A percentile compares a stretch with the other conserved stretches of the same genome.
phyloP scores from a whole-genome alignment of 257 asterid genomes.

The Solanum rostratum region DNA sequence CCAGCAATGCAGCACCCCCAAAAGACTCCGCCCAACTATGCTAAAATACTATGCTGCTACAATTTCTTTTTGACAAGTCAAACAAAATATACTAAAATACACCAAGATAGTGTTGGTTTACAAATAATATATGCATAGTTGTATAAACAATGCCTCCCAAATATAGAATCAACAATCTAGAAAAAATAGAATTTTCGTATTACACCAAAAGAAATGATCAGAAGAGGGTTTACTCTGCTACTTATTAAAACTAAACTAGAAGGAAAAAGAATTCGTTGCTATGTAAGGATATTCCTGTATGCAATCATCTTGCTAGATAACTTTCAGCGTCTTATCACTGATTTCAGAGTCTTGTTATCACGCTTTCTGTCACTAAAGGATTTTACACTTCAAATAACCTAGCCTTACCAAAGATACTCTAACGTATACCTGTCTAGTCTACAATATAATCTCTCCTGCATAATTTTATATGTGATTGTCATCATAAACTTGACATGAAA shows the following conservation, averaged over 20 bases:
- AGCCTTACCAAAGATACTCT: not conserved
- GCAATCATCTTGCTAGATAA: not conserved
- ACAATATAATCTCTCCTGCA: not conserved
- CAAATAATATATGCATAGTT: not conserved
- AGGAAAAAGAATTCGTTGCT: not conserved
- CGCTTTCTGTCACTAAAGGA: not conserved
- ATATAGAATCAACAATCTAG: not conserved
- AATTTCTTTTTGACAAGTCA: not conserved
- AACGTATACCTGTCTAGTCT: not conserved
- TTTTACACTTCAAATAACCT: not conserved
- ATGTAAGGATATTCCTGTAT: not conserved
- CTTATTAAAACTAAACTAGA: not conserved
- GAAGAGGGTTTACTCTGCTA: not conserved
- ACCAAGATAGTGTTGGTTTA: not conserved
- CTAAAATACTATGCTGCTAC: not conserved
- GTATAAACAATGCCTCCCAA: not conserved
- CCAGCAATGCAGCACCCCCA: not conserved
- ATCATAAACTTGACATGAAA: not conserved
- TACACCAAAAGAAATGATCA: not conserved
- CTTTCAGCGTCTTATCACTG: not conserved
- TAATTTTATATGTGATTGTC: not conserved
- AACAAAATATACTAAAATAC: not conserved
- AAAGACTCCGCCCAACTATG: not conserved
- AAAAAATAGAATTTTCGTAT: not conserved
- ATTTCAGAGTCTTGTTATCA: not conserved